phyloP scores from a whole-genome alignment of 768 basidiomycete species.

The Suillus clintonianus region DNA sequence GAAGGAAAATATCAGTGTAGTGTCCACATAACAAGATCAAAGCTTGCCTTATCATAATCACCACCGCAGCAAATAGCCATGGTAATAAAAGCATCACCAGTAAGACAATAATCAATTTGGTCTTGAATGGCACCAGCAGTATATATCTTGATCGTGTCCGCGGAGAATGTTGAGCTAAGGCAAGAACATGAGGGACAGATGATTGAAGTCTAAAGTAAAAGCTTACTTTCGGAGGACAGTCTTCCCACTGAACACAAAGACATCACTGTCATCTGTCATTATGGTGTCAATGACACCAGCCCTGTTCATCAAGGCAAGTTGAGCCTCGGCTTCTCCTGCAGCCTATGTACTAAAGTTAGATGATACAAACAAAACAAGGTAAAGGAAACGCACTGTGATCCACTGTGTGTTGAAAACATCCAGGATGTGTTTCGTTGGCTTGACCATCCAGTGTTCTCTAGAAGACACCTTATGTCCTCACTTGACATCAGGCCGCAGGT shows the following conservation, averaged over 20 bases:
- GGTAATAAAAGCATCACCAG: neutral
- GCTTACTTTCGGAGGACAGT: slow-evolving; percentile 8
- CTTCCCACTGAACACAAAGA: slow-evolving; percentile 4
- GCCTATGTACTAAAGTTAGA: no score
- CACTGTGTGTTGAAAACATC: neutral
- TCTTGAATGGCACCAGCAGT: neutral
- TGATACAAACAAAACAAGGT: neutral
- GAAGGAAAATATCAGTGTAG: neutral
- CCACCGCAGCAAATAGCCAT: neutral
- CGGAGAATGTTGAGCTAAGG: slow-evolving; percentile 1
- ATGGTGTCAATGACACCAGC: neutral
- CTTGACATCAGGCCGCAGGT: neutral
- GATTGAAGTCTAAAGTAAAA: neutral
- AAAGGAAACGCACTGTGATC: neutral
- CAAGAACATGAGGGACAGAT: no score
- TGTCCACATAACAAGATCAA: no score
- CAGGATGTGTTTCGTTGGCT: neutral
- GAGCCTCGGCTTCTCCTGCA: neutral
- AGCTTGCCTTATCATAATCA: neutral
- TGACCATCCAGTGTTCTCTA: neutral
- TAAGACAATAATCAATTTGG: neutral
- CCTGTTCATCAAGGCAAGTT: neutral
- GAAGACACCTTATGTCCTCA: neutral
- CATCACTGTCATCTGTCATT: slow-evolving; percentile 5
- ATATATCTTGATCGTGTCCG: slow-evolving; percentile 6